Evolutionary conservation across 2,329 filamentous ascomycete species (phyloP).

Genomic region (Tolypocladium paradoxum): DNA sequence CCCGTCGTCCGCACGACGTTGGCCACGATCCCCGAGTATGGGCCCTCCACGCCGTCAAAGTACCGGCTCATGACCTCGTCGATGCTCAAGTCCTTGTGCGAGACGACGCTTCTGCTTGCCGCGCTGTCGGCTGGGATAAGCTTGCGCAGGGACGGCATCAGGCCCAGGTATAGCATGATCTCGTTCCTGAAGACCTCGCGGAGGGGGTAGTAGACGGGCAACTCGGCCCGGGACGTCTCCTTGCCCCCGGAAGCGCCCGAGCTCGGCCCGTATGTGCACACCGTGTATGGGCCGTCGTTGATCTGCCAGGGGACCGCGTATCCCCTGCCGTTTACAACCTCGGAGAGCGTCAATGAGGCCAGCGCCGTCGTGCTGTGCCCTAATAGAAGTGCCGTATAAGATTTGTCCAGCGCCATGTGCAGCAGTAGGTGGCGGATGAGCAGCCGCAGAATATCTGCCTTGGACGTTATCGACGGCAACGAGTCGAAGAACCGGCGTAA

Average conservation of each 20-base stretch:
- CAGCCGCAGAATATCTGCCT: constrained; percentile 60
- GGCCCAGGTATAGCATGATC: constrained; percentile 52
- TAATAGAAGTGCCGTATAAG: constrained; percentile 64
- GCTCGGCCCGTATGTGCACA: constrained; percentile 18
- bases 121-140: constrained; percentile 30
- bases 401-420: constrained; percentile 45
- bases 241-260: constrained; percentile 8
- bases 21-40: constrained; percentile 82
- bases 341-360: constrained; percentile 73
- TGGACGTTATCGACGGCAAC: constrained; percentile 64
- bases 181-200: constrained; percentile 81
- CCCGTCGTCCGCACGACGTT: constrained; percentile 91
- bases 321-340: constrained; percentile 85
- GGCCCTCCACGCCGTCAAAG: constrained; percentile 68
- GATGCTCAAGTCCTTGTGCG: constrained; percentile 72
- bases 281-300: constrained; percentile 53
- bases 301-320: constrained; percentile 74
- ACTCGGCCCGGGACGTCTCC: constrained; percentile 14
- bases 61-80: constrained; percentile 85
- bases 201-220: constrained; percentile 62
- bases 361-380: constrained; percentile 81
- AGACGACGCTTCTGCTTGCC: constrained; percentile 33
- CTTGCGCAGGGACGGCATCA: constrained; percentile 40
- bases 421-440: constrained; percentile 64
- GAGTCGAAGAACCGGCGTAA: constrained; percentile 46